Base-by-base conservation (phyloP, 2,329 filamentous ascomycete species). In the Aspergillus thermomutatus region DNA sequence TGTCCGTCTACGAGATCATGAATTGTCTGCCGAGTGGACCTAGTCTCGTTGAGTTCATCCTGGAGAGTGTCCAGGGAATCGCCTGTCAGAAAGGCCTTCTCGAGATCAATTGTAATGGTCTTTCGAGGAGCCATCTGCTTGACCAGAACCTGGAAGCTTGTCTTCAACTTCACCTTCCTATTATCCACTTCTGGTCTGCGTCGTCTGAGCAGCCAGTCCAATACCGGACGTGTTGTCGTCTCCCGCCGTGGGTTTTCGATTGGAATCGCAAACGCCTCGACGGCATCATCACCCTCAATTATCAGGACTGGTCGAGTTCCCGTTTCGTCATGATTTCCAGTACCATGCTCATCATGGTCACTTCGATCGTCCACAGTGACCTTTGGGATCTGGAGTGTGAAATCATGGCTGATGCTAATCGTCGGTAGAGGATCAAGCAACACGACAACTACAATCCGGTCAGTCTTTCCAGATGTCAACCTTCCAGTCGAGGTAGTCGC, bases 401-500 rank as follows among this genome's bases (percentile, higher is more conserved):
- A 4, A 14, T 48, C 10, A 4, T 57, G 49, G 4, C 5, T 21
- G 17, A 59, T 52, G 14, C 37, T 43, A 48, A 59, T 48, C 40
- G 23, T n/a, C 14, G 57, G 59, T 7, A 61, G 47, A 26, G 59
- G 59, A 27, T 61, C 59, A 40, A 55, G 34, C 46, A 61, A 48
- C 14, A 60, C 43, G 17, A 61, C 49, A 10, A 59, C 59, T 61
- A 4, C 25, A 25, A 17, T 48, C 10, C n/a, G 3, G 37, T 27
- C 11, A 52, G 49, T 34, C 55, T 37, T 45, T 11, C 5, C 2
- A 21, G 28, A 28, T 4, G 21, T 45, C 43, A 5, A 47, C 19
- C 1, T 26, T 10, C 9, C 27, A 28, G 37, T 34, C 11, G 49
- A 26, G 2, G 17, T 28, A 21, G 47, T 14, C 2, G 46, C 60